A percentile compares a stretch with the other conserved stretches of the same genome.
Evolutionary conservation across 2,329 filamentous ascomycete genomes (phyloP).

Genomic region (Didymella sp.): DNA sequence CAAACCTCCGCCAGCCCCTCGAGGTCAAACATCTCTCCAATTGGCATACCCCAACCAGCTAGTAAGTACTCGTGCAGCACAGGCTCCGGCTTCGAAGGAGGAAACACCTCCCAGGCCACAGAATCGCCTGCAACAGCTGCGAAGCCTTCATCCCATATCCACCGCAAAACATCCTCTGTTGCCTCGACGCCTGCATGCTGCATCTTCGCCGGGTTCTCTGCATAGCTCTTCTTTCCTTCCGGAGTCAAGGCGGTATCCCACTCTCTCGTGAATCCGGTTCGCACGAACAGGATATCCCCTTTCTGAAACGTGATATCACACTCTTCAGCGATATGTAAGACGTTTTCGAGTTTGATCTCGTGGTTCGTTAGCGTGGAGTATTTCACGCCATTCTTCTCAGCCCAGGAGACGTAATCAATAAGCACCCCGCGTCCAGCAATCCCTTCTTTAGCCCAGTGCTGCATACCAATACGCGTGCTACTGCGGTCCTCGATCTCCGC

Average conservation of each 20-base stretch:
- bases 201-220: conserved; percentile 31
- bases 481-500: conserved; percentile 27
- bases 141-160: conserved; percentile 42
- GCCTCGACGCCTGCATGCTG: conserved; percentile 40
- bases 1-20: conserved; percentile 53
- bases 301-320: conserved; percentile 21
- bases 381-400: conserved; percentile 22
- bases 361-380: conserved; percentile 21
- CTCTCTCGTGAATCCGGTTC: conserved; percentile 27
- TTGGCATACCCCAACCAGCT: conserved; percentile 59
- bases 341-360: conserved; percentile 19
- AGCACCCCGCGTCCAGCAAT: conserved; percentile 31
- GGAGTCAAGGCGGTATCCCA: conserved; percentile 21
- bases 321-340: conserved; percentile 21
- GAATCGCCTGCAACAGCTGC: conserved; percentile 46
- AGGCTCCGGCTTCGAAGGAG: conserved; percentile 32
- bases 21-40: conserved; percentile 51
- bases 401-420: conserved; percentile 29
- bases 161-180: conserved; percentile 35
- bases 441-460: conserved; percentile 29
- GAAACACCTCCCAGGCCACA: conserved; percentile 46
- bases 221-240: conserved; percentile 28
- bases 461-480: conserved; percentile 25
- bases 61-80: conserved; percentile 30
- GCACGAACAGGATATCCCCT: conserved; percentile 33